phyloP scores from a whole-genome alignment of 1,284 basidiomycete genomes.

The Cryptococcus sp. region DNA sequence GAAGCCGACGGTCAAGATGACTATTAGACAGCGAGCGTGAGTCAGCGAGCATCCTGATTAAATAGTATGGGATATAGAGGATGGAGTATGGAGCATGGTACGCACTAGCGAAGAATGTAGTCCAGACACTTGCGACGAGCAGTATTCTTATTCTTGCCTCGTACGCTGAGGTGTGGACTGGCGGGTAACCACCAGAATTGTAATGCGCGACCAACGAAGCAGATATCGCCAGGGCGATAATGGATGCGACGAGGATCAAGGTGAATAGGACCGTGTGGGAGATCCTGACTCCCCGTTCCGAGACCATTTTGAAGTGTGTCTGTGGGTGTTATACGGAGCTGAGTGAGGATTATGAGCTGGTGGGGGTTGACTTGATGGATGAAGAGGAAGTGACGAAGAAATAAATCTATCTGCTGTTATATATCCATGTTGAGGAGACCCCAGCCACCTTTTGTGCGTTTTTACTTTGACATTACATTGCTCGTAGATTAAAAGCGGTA shows the following conservation, averaged over 20 bases:
- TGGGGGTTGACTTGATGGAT: not conserved
- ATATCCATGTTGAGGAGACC: not conserved
- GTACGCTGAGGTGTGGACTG: constrained; percentile 37
- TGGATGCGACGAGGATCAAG: constrained; percentile 38
- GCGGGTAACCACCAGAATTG: constrained; percentile 49
- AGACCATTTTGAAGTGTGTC: constrained; percentile 28
- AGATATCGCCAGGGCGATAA: constrained; percentile 49
- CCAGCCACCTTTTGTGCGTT: too few species aligned
- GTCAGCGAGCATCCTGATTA: not conserved
- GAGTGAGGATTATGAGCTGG: not conserved
- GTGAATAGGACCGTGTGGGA: constrained; percentile 44
- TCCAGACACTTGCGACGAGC: constrained; percentile 50
- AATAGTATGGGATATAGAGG: too few species aligned
- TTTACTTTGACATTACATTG: too few species aligned
- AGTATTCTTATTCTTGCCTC: constrained; percentile 52
- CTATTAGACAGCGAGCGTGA: constrained; percentile 20
- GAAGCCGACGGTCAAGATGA: constrained; percentile 51
- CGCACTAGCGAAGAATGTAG: constrained; percentile 42
- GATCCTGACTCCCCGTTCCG: constrained; percentile 42
- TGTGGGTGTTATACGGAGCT: constrained; percentile 1
- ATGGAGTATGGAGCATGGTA: constrained; percentile 8
- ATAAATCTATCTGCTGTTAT: not conserved
- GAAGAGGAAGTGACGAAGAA: not conserved
- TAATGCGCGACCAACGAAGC: constrained; percentile 39
- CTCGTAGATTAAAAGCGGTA: too few species aligned